These are phyloP conservation scores for Voacanga thouarsii DNA, from an alignment of 257 asterid species.

Conservation along the genomic window DNA sequence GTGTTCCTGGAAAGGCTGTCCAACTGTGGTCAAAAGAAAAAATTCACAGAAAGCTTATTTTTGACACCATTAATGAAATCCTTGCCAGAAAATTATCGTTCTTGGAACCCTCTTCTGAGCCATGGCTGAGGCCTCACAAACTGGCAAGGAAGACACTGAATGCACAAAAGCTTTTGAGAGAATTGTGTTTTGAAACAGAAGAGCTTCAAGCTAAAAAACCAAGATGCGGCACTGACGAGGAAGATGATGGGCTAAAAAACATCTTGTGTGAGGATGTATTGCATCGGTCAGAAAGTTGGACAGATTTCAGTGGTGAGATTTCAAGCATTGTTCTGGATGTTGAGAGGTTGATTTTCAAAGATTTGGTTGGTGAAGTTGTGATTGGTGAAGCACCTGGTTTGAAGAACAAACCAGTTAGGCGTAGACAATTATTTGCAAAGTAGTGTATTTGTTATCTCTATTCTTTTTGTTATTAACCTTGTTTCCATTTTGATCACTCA, in stretches of 20 bases:
- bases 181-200: slow-evolving; percentile 72
- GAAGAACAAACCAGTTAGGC: slow-evolving; percentile 44
- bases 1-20: slow-evolving; percentile 23
- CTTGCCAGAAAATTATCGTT: slow-evolving; percentile 54
- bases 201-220: slow-evolving; percentile 41
- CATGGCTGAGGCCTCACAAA: slow-evolving; percentile 38
- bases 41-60: slow-evolving; percentile 60
- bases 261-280: slow-evolving; percentile 56
- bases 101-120: slow-evolving; percentile 31
- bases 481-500: slow-evolving; percentile 1
- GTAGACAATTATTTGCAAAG: slow-evolving; percentile 47
- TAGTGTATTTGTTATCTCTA: slow-evolving; percentile 16
- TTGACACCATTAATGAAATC: slow-evolving; percentile 75
- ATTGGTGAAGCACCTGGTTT: slow-evolving; percentile 55
- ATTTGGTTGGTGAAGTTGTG: slow-evolving; percentile 76
- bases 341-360: slow-evolving; percentile 81
- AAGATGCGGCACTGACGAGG: slow-evolving; percentile 49
- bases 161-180: slow-evolving; percentile 77
- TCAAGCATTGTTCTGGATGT: slow-evolving; percentile 74
- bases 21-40: slow-evolving; percentile 37
- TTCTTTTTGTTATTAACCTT: slow-evolving; percentile 5
- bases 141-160: slow-evolving; percentile 39
- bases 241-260: slow-evolving; percentile 53
- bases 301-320: slow-evolving; percentile 38
- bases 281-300: slow-evolving; percentile 59